Percentiles rank a stretch among this genome's conserved stretches.
Conservation (phyloP, 192 early-diverging fungal species). For the Backusella sp. region DNA sequence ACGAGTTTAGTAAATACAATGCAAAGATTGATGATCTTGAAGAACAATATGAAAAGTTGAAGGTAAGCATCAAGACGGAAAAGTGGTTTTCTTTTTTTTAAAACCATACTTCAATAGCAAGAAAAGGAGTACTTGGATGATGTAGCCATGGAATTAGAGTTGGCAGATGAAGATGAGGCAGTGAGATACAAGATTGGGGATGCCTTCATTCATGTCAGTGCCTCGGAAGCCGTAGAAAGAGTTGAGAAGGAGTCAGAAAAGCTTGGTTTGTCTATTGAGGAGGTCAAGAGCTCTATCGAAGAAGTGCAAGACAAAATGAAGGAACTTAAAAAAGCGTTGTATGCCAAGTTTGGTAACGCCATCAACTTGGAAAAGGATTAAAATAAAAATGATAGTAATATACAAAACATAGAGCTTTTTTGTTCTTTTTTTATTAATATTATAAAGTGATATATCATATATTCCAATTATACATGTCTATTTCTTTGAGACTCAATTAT, state of each 20-base stretch:
- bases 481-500: neutral
- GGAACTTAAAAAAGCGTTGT: conserved; percentile 81
- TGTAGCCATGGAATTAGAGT: conserved; percentile 86
- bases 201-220: conserved; percentile 72
- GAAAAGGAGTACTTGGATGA: conserved; percentile 96
- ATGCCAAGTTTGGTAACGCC: conserved; percentile 90
- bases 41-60: conserved; percentile 74
- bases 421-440: neutral
- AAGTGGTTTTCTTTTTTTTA: neutral
- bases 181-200: conserved; percentile 89
- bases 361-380: conserved; percentile 94
- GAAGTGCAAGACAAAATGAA: conserved; percentile 72
- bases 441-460: too few relatives aligned
- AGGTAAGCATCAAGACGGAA: conserved; percentile 50
- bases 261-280: conserved; percentile 61
- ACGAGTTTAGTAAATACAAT: conserved; percentile 89
- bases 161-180: conserved; percentile 88
- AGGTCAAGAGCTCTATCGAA: conserved; percentile 63
- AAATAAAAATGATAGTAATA: conserved; percentile 2
- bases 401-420: neutral
- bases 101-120: conserved; percentile 13
- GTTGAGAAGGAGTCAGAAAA: conserved; percentile 62
- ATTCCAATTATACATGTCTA: too few relatives aligned
- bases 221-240: conserved; percentile 72
- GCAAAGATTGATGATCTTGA: conserved; percentile 73